Evolutionary conservation across 2,329 filamentous ascomycete genomes (phyloP), one percentile per base, ranked within the genome.

Genomic region (Westerdykella ornata): DNA sequence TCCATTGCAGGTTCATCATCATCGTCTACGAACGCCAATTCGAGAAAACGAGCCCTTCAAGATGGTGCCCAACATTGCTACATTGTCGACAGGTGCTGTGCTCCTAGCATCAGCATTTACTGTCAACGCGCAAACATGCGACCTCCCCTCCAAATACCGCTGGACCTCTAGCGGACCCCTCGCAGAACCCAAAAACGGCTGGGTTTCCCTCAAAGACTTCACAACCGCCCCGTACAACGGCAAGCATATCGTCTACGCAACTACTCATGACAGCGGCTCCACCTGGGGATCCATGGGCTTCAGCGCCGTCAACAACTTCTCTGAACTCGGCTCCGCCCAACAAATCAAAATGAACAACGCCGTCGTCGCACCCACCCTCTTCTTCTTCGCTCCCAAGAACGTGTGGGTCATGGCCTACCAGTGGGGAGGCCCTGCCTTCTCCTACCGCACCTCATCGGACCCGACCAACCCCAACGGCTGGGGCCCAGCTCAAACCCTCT

Each of bases 381-480:
- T 84, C 66, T 77, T 73, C 68, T 83, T 82, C 52, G 51, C 56
- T 4, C 80, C 80, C 0, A 82, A 81, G 65, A 69, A 65, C 48
- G 61, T 75, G 47, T 84, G 80, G 80, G 65, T 82, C n/a, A 70
- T 83, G 0, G 75, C 77, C n/a, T 75, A 81, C 54, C 78, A 84
- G 59, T 82, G 78, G 78, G 78, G 78, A 1, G 54, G 74, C 0
- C 74, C 71, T 0, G 51, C 78, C 0, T 84, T 83, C 66, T 72
- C 72, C 2, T 83, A 82, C 69, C 62, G 63, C 37, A 83, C 80
- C 2, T 76, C 78, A 0, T 74, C 46, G 37, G 71, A 83, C 52
- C 78, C 79, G 0, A 72, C 73, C 45, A 72, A 79, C 44, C 59
- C 68, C 1, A 79, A 78, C 53, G 68, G 74, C 30, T 84, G 80